Evolutionary conservation across 2,329 filamentous ascomycete species (phyloP).

Genomic region (Cladosporium sp.): DNA sequence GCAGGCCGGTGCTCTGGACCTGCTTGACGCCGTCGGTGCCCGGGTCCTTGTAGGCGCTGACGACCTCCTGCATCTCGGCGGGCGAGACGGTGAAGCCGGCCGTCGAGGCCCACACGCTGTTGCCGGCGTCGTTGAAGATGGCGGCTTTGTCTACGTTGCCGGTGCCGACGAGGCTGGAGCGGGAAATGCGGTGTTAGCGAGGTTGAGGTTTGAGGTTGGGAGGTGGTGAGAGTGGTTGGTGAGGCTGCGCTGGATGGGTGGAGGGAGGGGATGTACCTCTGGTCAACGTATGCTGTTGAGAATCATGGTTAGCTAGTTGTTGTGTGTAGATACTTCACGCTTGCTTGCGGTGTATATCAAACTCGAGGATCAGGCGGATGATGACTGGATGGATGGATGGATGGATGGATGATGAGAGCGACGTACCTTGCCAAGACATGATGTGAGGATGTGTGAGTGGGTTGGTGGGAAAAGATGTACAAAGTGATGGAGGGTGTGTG

Average conservation of each 20-base stretch:
- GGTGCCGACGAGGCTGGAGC: slow-evolving; percentile 69
- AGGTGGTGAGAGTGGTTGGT: no score
- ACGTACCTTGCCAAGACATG: slow-evolving; percentile 74
- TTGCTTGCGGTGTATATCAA: no score
- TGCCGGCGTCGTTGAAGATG: slow-evolving; percentile 76
- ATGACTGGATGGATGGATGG: no score
- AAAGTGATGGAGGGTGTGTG: background rate
- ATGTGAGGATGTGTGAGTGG: slow-evolving; percentile 26
- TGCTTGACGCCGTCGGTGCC: slow-evolving; percentile 55
- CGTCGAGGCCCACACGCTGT: slow-evolving; percentile 73
- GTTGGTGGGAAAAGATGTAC: background rate
- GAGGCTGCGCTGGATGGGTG: slow-evolving; percentile 7
- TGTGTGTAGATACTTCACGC: no score
- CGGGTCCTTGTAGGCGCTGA: slow-evolving; percentile 50
- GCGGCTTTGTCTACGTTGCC: slow-evolving; percentile 79
- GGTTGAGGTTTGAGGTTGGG: slow-evolving; percentile 18
- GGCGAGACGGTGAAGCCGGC: slow-evolving; percentile 67
- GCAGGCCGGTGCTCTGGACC: slow-evolving; percentile 68
- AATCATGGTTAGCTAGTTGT: slow-evolving; percentile 15
- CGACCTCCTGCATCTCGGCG: slow-evolving; percentile 53
- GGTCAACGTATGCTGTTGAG: slow-evolving; percentile 56
- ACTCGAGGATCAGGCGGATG: slow-evolving; percentile 8
- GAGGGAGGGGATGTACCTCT: slow-evolving; percentile 58
- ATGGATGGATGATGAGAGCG: slow-evolving; percentile 9
- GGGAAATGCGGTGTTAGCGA: no score